A percentile compares a stretch with the other conserved stretches of the same genome.
Conservation (phyloP, 2,329 filamentous ascomycete species). For the Trichophyton simii region DNA sequence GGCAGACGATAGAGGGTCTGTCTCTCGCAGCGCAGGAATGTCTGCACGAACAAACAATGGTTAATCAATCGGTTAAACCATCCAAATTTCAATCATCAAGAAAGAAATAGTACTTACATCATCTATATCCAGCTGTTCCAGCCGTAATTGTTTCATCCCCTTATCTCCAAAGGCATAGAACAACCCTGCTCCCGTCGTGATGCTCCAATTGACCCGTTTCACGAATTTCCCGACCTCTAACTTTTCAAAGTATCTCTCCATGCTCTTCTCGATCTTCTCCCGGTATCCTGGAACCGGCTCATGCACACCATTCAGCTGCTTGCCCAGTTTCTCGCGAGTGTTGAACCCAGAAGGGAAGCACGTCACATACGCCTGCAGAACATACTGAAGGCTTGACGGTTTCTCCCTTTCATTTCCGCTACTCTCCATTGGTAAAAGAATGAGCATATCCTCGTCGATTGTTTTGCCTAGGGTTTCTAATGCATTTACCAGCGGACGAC, state of each 20-base stretch:
- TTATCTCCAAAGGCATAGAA: constrained; percentile 29
- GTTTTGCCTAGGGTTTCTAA: constrained; percentile 40
- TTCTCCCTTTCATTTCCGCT: constrained; percentile 2
- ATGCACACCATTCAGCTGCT: constrained; percentile 45
- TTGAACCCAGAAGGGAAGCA: constrained; percentile 50
- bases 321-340: constrained; percentile 42
- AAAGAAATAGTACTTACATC: constrained; percentile 23
- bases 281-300: constrained; percentile 46
- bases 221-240: constrained; percentile 44
- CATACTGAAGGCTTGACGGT: constrained; percentile 32
- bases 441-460: constrained; percentile 48
- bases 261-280: constrained; percentile 44
- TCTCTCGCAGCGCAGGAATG: constrained; percentile 44
- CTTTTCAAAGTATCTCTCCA: constrained; percentile 50
- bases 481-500: constrained; percentile 26
- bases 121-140: constrained; percentile 34
- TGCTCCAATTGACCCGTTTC: constrained; percentile 41
- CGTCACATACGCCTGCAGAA: constrained; percentile 43
- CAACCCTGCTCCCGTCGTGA: constrained; percentile 29
- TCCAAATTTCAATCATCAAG: not conserved
- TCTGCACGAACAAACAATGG: constrained; percentile 21
- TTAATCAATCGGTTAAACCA: not conserved
- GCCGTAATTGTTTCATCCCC: constrained; percentile 16
- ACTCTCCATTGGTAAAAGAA: constrained; percentile 37
- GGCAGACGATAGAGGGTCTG: constrained; percentile 51